Percentiles rank a stretch among this genome's conserved stretches.
These are phyloP conservation scores for Arthrobotrys iridis DNA, from an alignment of 2,329 filamentous ascomycete species.

Conservation along the genomic window DNA sequence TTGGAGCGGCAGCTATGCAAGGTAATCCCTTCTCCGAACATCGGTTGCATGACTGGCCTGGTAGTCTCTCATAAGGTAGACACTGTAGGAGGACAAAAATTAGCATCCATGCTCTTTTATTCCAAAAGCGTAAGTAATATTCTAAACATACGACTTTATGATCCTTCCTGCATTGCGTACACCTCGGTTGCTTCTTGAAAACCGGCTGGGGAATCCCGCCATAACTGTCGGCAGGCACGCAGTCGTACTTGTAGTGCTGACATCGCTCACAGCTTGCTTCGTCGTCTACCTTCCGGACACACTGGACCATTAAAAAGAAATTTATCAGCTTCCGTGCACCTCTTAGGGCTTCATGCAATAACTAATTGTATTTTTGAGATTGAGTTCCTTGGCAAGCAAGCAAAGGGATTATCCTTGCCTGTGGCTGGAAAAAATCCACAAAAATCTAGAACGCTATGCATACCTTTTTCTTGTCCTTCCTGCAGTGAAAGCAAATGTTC, in stretches of 20 bases:
- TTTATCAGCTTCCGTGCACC: slow-evolving; percentile 21
- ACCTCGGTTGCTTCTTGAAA: slow-evolving; percentile 51
- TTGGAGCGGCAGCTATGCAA: slow-evolving; percentile 46
- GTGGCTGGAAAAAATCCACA: slow-evolving; percentile 23
- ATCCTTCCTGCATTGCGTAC: slow-evolving; percentile 50
- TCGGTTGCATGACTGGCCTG: slow-evolving; percentile 49
- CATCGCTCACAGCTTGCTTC: slow-evolving; percentile 48
- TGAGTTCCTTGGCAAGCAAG: slow-evolving; percentile 22
- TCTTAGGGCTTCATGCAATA: slow-evolving; percentile 7
- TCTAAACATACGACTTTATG: slow-evolving; percentile 49
- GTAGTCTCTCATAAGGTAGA: slow-evolving; percentile 45
- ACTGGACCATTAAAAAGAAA: slow-evolving; percentile 22
- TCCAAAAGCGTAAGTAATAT: neutral
- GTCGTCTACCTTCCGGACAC: slow-evolving; percentile 42
- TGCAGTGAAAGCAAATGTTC: slow-evolving; percentile 53
- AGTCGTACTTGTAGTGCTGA: slow-evolving; percentile 53
- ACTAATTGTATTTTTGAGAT: slow-evolving; percentile 7
- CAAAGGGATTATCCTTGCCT: slow-evolving; percentile 46
- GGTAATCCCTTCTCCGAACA: slow-evolving; percentile 46
- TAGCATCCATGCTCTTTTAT: neutral
- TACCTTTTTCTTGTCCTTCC: slow-evolving; percentile 55
- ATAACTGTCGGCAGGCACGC: slow-evolving; percentile 51
- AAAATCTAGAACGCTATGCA: slow-evolving; percentile 27
- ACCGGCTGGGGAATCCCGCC: slow-evolving; percentile 51
- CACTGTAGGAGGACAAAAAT: slow-evolving; percentile 19